These are phyloP conservation scores for Ustilago crameri DNA, from an alignment of 1,284 basidiomycete genomes.

Conservation along the genomic window DNA sequence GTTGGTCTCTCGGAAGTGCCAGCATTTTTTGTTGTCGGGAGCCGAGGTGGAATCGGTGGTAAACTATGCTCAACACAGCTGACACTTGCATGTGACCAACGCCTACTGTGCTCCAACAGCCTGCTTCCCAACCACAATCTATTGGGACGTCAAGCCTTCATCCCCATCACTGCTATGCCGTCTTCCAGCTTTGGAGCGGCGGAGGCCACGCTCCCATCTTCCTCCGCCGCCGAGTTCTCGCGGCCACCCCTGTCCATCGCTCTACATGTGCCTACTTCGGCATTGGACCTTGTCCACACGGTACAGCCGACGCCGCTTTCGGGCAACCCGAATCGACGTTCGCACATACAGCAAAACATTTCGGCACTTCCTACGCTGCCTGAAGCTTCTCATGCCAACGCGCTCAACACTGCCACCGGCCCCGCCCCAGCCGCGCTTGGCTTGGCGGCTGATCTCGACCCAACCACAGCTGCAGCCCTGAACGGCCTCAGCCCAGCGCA, in stretches of 20 bases:
- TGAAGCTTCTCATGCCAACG: slow-evolving; percentile 64
- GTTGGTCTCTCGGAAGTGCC: slow-evolving; percentile 21
- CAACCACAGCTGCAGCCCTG: slow-evolving; percentile 45
- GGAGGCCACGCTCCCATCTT: slow-evolving; percentile 41
- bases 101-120: no score
- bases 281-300: slow-evolving; percentile 21
- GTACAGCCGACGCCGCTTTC: slow-evolving; percentile 24
- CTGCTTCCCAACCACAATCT: no score
- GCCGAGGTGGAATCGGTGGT: no score
- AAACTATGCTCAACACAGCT: no score
- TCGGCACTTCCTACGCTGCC: slow-evolving; percentile 56
- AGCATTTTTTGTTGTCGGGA: neutral
- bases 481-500: slow-evolving; percentile 51
- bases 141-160: no score
- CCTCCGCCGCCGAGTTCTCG: slow-evolving; percentile 15
- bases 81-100: no score
- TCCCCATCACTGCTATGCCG: slow-evolving; percentile 33
- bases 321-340: slow-evolving; percentile 47
- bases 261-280: slow-evolving; percentile 41
- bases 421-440: slow-evolving; percentile 53
- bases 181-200: slow-evolving; percentile 48
- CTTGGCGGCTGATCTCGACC: slow-evolving; percentile 41
- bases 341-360: slow-evolving; percentile 41
- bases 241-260: slow-evolving; percentile 39
- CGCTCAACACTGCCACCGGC: slow-evolving; percentile 55